Evolutionary conservation across 2,329 filamentous ascomycete species (phyloP), one percentile per base, ranked within the genome.

Genomic region (Aspergillus tanneri): DNA sequence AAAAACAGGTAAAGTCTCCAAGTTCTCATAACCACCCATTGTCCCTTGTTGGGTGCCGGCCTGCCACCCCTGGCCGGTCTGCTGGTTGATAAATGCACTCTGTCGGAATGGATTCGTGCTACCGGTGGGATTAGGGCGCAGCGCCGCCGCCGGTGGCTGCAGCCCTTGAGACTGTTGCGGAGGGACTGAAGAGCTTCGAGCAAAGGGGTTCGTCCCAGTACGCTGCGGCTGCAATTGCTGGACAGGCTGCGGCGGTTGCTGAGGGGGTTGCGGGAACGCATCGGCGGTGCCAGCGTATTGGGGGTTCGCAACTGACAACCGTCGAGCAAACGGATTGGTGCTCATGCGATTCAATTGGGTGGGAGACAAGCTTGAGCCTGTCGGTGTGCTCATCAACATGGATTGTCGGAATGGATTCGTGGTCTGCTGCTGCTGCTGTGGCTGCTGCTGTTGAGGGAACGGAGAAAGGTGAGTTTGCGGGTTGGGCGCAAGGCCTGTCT

Each of bases 361-460:
- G 53, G 74, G 65, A n/a, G 76, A 65, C 23, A 74, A 68, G 52
- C 74, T 65, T 50, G 75, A 68, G 43, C 79, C 79, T 6, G 82
- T 82, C 16, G 72, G 71, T 52, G 62, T 73, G 63, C 52, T 59
- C 40, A 65, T 38, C 73, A 96, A 76, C 84, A 92, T 92, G 1
- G 92, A 96, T 64, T 90, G 87, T 34, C 93, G 82, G 81, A 99
- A 99, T 0, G 93, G 93, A 65, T 99, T 99, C 6, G 90, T 96
- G 18, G 77, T 84, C 60, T 84, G 81, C 16, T 14, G 39, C 60
- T 54, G 69, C 63, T 71, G 68, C 59, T 64, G 68, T 50, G 64
- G 68, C 49, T 72, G 71, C 60, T 66, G 68, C 51, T 70, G 75
- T 53, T 71, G 71, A 47, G 64, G 60, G 61, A 78, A 81, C 47